A percentile compares a stretch with the other conserved stretches of the same genome.
These are phyloP conservation scores for Entomophthora muscae DNA, from an alignment of 371 early-diverging fungal species.

Conservation along the genomic window DNA sequence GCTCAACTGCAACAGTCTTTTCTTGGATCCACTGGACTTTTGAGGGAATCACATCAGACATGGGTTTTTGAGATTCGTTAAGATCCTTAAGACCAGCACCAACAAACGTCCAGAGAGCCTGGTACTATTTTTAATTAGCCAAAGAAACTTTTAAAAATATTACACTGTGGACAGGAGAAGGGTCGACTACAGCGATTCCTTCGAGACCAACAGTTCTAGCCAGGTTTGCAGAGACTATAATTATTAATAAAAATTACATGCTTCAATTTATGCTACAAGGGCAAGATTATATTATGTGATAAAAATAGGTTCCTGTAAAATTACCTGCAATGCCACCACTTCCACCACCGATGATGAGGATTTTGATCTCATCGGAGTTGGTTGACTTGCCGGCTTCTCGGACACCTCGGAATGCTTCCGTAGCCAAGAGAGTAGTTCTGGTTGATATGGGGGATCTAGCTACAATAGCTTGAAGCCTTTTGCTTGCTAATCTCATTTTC, in stretches of 20 bases:
- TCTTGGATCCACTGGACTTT: conserved; percentile 61
- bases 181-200: conserved; percentile 65
- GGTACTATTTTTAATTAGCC: conserved; percentile 29
- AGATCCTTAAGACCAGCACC: conserved; percentile 73
- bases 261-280: too few species aligned
- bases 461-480: background rate
- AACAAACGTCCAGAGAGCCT: conserved; percentile 80
- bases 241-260: too few species aligned
- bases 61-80: conserved; percentile 42
- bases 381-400: background rate
- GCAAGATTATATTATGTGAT: too few species aligned
- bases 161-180: conserved; percentile 56
- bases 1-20: conserved; percentile 43
- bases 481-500: background rate
- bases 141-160: conserved; percentile 12
- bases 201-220: conserved; percentile 39
- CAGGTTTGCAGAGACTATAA: conserved; percentile 35
- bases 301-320: too few species aligned
- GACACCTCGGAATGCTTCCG: background rate
- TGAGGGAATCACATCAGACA: conserved; percentile 43
- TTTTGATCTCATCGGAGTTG: conserved; percentile 15
- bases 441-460: background rate
- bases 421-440: background rate
- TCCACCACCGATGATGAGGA: conserved; percentile 45
- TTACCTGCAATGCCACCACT: conserved; percentile 41